Conservation (phyloP, 2,329 filamentous ascomycete species). For the Ophiostoma angusticollis region DNA sequence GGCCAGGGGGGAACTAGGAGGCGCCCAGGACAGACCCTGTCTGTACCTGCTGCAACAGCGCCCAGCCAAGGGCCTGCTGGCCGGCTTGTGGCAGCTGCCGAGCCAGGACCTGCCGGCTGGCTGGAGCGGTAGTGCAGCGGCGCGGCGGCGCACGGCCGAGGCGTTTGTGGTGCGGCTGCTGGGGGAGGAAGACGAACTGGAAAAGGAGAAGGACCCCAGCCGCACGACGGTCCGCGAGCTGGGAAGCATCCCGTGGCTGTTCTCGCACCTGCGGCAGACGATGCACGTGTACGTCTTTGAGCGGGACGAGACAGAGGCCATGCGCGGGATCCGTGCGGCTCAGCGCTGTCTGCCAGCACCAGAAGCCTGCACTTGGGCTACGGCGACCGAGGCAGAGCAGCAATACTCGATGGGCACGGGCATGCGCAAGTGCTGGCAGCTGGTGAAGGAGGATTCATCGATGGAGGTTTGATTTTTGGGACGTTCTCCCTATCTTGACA, state of each 20-base stretch:
- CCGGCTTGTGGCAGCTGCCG: constrained; percentile 44
- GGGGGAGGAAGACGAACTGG: constrained; percentile 1
- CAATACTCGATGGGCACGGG: constrained; percentile 44
- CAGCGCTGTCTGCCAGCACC: constrained; percentile 3
- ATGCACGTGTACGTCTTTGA: constrained; percentile 45
- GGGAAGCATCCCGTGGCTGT: constrained; percentile 43
- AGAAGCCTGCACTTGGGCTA: constrained; percentile 24
- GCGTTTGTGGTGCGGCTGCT: constrained; percentile 5
- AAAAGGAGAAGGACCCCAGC: not conserved
- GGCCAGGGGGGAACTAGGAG: too few species aligned
- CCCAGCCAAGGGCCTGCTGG: constrained; percentile 40
- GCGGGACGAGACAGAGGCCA: too few species aligned
- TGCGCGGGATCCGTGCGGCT: too few species aligned
- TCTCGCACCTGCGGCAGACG: constrained; percentile 42
- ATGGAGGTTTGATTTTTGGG: not conserved
- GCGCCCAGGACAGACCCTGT: constrained; percentile 25
- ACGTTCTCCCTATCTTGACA: too few species aligned
- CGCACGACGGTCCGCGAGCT: constrained; percentile 27
- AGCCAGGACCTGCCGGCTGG: constrained; percentile 20
- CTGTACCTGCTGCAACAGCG: constrained; percentile 36
- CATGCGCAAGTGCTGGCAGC: constrained; percentile 44
- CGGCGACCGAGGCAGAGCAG: constrained; percentile 27
- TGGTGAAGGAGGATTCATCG: constrained; percentile 21
- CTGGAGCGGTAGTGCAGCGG: not conserved
- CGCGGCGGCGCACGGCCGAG: constrained; percentile 3